Evolutionary conservation across 2,329 filamentous ascomycete species (phyloP).

Genomic region (Monilinia fructicola): DNA sequence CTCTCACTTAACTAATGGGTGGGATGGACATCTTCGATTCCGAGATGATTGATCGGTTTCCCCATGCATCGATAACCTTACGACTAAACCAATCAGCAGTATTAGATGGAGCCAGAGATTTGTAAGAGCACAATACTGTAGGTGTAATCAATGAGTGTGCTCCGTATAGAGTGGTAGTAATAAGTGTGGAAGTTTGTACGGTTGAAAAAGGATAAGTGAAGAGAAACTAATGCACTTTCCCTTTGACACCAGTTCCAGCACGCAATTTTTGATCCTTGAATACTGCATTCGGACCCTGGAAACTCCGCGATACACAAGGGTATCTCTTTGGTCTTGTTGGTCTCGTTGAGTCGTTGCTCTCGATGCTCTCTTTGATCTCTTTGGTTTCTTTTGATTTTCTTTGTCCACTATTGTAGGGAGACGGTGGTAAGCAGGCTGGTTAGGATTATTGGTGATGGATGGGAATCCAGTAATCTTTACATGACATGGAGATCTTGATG

Average conservation of each 20-base stretch:
- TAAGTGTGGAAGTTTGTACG: no score
- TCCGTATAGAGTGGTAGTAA: background rate
- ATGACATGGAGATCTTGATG: background rate
- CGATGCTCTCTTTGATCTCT: no score
- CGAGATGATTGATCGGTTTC: background rate
- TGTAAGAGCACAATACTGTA: no score
- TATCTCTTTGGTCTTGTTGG: background rate
- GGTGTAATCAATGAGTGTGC: no score
- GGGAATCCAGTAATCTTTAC: constrained; percentile 11
- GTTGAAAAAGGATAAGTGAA: background rate
- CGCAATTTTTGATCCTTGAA: constrained; percentile 10
- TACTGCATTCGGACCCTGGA: constrained; percentile 6
- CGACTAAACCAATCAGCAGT: no score
- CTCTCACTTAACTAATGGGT: background rate
- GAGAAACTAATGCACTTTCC: background rate
- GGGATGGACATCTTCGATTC: background rate
- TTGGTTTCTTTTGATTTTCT: background rate
- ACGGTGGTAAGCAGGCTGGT: no score
- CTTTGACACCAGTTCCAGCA: background rate
- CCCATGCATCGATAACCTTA: background rate
- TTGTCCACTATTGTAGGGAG: constrained; percentile 1
- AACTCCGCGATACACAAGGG: background rate
- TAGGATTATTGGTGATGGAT: background rate
- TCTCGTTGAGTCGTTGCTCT: no score
- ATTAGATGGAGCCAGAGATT: no score